These are phyloP conservation scores for Stramenopiles sp. DNA, from an alignment of 352 stramenopile species.

Conservation along the genomic window DNA sequence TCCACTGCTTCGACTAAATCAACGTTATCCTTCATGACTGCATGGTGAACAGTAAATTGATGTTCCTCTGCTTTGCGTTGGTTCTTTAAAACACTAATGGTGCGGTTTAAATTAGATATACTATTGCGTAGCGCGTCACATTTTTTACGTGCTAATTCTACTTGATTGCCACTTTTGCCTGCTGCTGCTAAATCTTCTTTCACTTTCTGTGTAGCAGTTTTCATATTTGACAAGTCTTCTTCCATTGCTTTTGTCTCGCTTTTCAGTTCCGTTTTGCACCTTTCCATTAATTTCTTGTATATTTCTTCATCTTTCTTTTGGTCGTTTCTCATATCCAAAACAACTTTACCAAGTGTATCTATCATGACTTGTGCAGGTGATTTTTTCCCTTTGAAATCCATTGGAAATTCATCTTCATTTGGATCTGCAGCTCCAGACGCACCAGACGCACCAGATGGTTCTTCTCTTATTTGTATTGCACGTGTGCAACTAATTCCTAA, in stretches of 20 bases:
- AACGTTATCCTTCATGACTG: neutral
- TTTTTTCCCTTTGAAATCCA: constrained; percentile 1
- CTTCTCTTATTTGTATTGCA: no score
- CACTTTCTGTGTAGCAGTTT: neutral
- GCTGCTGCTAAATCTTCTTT: neutral
- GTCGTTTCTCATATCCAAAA: neutral
- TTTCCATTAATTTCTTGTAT: neutral
- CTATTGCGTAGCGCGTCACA: neutral
- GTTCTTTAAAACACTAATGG: neutral
- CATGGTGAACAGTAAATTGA: neutral
- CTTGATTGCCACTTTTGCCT: neutral
- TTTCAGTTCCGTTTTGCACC: neutral
- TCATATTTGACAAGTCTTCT: neutral
- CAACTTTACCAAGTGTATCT: neutral
- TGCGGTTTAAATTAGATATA: neutral
- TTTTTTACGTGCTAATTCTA: neutral
- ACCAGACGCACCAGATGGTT: no score
- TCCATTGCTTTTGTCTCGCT: neutral
- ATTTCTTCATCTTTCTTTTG: neutral
- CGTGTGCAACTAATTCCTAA: no score
- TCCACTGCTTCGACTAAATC: neutral
- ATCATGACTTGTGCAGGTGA: neutral
- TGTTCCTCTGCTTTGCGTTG: neutral
- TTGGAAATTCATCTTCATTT: neutral
- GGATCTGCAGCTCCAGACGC: no score